A percentile compares a stretch with the other conserved stretches of the same genome.
Conservation (phyloP, 139 green algal species). For the Coelastrella sp. region DNA sequence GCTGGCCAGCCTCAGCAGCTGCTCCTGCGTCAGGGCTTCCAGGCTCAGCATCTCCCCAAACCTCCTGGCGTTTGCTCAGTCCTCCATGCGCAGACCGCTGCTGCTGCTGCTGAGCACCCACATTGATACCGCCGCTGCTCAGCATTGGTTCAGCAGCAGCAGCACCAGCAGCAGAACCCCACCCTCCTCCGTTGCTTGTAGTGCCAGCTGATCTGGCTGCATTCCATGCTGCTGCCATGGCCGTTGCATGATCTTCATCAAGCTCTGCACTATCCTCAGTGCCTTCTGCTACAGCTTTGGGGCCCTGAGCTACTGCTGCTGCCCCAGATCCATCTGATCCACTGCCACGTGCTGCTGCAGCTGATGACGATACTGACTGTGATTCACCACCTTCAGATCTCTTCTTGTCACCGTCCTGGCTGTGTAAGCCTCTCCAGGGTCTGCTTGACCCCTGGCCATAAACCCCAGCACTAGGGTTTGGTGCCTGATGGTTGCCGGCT, state of each 20-base stretch:
- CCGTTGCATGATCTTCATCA: not conserved
- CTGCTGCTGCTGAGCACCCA: not conserved
- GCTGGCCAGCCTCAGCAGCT: not conserved
- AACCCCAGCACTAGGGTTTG: not conserved
- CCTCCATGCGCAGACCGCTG: not conserved
- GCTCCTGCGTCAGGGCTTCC: not conserved
- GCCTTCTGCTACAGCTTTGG: not conserved
- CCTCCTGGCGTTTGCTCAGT: not conserved
- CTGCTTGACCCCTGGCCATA: not conserved
- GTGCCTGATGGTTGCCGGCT: not conserved
- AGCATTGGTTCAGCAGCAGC: not conserved
- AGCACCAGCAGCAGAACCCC: not conserved
- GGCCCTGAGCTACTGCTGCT: not conserved
- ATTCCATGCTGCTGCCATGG: conserved; percentile 31
- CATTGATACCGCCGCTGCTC: not conserved
- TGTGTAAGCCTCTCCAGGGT: not conserved
- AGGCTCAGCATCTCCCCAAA: not conserved
- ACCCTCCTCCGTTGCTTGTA: not conserved
- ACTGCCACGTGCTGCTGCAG: too few species aligned
- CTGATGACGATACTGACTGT: too few species aligned
- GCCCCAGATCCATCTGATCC: not conserved
- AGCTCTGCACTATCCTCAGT: not conserved
- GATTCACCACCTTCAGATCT: too few species aligned
- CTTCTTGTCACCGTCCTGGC: not conserved
- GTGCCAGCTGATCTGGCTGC: not conserved